Base-by-base conservation (phyloP, 2,329 filamentous ascomycete genomes). In the Pseudonectria buxi region DNA sequence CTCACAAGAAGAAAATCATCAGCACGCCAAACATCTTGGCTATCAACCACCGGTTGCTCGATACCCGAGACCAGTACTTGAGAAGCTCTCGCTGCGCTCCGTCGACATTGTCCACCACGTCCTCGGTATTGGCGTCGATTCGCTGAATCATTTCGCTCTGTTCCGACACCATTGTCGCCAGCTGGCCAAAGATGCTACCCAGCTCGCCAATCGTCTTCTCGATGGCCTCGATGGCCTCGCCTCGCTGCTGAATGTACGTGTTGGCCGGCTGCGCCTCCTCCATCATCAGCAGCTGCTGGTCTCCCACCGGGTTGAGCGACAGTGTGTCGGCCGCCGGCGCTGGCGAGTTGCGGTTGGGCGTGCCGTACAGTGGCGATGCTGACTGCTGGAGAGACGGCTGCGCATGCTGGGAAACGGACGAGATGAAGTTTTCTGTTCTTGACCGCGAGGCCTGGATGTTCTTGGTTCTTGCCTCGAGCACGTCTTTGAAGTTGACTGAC, bases 101-200 rank as follows among this genome's bases (percentile, higher is more conserved):
- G 55, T 95, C 79, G n/a, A 98, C 90, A 52, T 98, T 98, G 55
- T 96, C 90, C 36, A 98, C 90, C 6, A 98, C 87, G 51, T 95
- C 89, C 56, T 98, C 92, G 2, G 90, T 95, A 61, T 96, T 95
- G 46, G 90, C 90, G 54, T 96, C 90, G 55, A 95, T 95, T 32
- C 90, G 75, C 63, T 96, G 87, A 47, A 98, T 94, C 83, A 95
- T 94, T 63, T 95, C 92, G 43, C 86, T 87, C 65, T 98, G 92
- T 61, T 98, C 90, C 36, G 84, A 87, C 22, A 98, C 92, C 92
- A 98, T 96, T 48, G 86, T 81, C 25, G 92, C 90, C 32, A 98
- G 68, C 62, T 98, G 90, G 7, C 88, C 86, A 58, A 96, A 96
- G 43, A 95, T 95, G 33, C 68, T 68, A 18, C 92, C 92, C 1